A percentile compares a stretch with the other conserved stretches of the same genome.
Evolutionary conservation across 306 rosid genomes (phyloP).

Genomic region (Begonia peltatifolia): DNA sequence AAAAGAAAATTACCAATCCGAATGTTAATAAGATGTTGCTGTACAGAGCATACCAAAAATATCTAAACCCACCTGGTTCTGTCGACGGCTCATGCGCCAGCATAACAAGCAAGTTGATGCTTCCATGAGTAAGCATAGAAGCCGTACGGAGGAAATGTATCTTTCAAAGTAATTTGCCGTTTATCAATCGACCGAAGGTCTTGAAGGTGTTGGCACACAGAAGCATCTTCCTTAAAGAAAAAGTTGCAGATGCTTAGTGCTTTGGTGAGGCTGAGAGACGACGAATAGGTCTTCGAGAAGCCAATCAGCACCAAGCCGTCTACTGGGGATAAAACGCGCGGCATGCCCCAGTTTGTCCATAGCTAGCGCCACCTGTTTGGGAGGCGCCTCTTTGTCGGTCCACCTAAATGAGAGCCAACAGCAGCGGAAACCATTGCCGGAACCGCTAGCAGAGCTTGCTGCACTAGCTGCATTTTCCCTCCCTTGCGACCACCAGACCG

Average conservation of each 20-base stretch:
- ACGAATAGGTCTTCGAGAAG: constrained; percentile 70
- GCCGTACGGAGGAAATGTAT: not conserved
- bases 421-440: constrained; percentile 23
- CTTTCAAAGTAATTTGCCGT: not conserved
- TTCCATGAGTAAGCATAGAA: constrained; percentile 74
- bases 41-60: not conserved
- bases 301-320: constrained; percentile 81
- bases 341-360: constrained; percentile 79
- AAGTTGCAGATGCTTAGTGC: constrained; percentile 48
- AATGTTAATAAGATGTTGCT: too few relatives aligned
- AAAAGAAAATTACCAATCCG: too few relatives aligned
- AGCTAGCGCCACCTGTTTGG: constrained; percentile 87
- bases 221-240: constrained; percentile 60
- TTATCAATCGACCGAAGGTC: constrained; percentile 74
- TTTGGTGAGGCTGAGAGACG: constrained; percentile 61
- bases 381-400: constrained; percentile 64
- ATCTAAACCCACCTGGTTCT: constrained; percentile 44
- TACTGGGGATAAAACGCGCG: constrained; percentile 66
- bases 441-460: constrained; percentile 21
- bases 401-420: constrained; percentile 19
- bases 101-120: constrained; percentile 84
- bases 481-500: not conserved
- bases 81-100: constrained; percentile 87
- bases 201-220: constrained; percentile 69
- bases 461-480: not conserved